Conservation (phyloP, 768 basidiomycete genomes). For the Rubroboletus pulcherrimus region DNA sequence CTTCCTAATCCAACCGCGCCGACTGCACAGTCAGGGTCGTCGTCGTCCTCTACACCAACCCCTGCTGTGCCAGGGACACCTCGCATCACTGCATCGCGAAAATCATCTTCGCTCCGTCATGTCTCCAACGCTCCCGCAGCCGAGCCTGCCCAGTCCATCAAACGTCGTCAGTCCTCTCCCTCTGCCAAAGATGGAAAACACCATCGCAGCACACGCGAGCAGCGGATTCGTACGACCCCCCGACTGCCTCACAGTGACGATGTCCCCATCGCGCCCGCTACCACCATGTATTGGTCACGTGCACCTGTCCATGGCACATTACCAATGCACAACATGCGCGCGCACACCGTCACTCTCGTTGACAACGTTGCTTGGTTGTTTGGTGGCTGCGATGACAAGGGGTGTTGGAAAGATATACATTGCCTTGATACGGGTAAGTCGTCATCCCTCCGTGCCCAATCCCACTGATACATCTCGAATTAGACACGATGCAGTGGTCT, state of each 20-base stretch:
- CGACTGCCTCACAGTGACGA: conserved; percentile 60
- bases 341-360: conserved; percentile 80
- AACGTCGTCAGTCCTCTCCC: conserved; percentile 26
- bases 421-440: conserved; percentile 77
- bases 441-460: neutral
- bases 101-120: conserved; percentile 31
- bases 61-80: conserved; percentile 25
- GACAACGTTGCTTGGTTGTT: conserved; percentile 84
- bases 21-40: neutral
- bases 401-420: conserved; percentile 70
- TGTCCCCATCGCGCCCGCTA: conserved; percentile 58
- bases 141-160: conserved; percentile 25
- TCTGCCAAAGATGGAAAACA: conserved; percentile 25
- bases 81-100: conserved; percentile 25
- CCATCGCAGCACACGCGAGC: conserved; percentile 20
- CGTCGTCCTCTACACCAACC: conserved; percentile 13
- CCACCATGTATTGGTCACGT: conserved; percentile 81
- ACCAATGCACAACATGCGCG: conserved; percentile 68
- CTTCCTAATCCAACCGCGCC: neutral
- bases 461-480: neutral
- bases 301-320: conserved; percentile 74
- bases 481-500: conserved; percentile 89
- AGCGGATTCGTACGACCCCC: conserved; percentile 46
- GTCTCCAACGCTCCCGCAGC: conserved; percentile 28
- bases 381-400: conserved; percentile 83